Percentiles rank a stretch among this genome's conserved stretches.
Evolutionary conservation across 805 yeast species (phyloP).

Genomic region (Lachancea dasiensis): DNA sequence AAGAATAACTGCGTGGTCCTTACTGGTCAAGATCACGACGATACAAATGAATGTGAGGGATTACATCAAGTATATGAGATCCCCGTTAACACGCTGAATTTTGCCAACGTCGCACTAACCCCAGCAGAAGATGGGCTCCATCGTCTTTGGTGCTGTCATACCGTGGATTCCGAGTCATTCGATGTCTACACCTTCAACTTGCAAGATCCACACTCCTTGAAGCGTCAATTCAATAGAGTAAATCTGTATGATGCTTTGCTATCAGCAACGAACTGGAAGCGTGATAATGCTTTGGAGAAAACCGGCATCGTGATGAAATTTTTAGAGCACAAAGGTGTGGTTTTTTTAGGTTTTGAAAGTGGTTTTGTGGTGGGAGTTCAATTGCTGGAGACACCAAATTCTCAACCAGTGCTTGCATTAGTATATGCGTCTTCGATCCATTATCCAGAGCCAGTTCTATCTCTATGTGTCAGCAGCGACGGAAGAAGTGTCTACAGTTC

Average conservation of each 20-base stretch:
- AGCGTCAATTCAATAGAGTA: conserved; percentile 18
- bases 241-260: conserved; percentile 15
- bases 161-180: conserved; percentile 26
- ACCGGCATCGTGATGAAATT: conserved; percentile 30
- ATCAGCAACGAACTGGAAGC: conserved; percentile 6
- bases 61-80: conserved; percentile 17
- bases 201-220: conserved; percentile 18
- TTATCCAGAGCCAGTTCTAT: conserved; percentile 28
- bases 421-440: conserved; percentile 23
- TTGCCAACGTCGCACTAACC: conserved; percentile 23
- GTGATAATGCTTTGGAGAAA: conserved; percentile 16
- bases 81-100: conserved; percentile 31
- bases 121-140: conserved; percentile 7
- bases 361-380: conserved; percentile 28
- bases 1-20: conserved; percentile 3
- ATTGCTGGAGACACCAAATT: neutral
- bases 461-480: conserved; percentile 10
- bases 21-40: neutral
- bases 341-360: conserved; percentile 27
- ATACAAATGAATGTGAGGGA: neutral
- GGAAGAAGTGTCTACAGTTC: conserved; percentile 16
- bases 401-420: conserved; percentile 9
- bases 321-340: conserved; percentile 10
- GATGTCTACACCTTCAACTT: conserved; percentile 25
- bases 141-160: conserved; percentile 27